Base-by-base conservation (phyloP, 106 monocot species). In the Ottelia alismoides region DNA sequence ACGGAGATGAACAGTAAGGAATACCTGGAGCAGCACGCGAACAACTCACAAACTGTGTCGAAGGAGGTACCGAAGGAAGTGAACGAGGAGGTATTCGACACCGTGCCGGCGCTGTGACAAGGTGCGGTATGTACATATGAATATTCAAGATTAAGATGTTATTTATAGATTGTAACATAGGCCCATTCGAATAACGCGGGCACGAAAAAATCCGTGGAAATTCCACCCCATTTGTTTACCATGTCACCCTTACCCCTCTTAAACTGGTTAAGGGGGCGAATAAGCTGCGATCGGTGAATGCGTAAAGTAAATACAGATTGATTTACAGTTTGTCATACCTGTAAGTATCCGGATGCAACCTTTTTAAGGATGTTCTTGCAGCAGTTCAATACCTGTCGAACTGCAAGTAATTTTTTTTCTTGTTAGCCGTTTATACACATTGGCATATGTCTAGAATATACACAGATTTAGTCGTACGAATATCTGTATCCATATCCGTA, bases 1-100 rank as follows among this genome's bases (percentile, higher is more conserved):
- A 89, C 78, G 3, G 96, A 96, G 70, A 82, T 96, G 81, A 96
- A 82, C 68, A 96, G 96, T 57, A 96, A 61, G 48, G 85, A 96
- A 57, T 96, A 89, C 51, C 72, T 96, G 43, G 96, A 96, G 53
- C 82, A 89, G 25, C 80, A 81, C 55, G 72, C 70, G 35, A 66
- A 62, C 49, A 68, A 27, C 55, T 67, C 64, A 25, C 65, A 58
- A 51, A 43, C 40, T 7, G 40, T 7, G 16, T 6, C 10, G 16
- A 43, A 43, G 6, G 16, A 43, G 10, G 16, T 16, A 7, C 40
- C 16, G 40, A 16, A 43, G 10, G 40, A 6, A 43, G 40, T 43
- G 40, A 6, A 7, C 40, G 40, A 43, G 40, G 16, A 43, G n/a
- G n/a, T 43, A 43, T 6, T 43, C 16, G 40, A 43, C 16, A 7